Conservation (phyloP, 2,329 filamentous ascomycete species). For the Fusarium musae region DNA sequence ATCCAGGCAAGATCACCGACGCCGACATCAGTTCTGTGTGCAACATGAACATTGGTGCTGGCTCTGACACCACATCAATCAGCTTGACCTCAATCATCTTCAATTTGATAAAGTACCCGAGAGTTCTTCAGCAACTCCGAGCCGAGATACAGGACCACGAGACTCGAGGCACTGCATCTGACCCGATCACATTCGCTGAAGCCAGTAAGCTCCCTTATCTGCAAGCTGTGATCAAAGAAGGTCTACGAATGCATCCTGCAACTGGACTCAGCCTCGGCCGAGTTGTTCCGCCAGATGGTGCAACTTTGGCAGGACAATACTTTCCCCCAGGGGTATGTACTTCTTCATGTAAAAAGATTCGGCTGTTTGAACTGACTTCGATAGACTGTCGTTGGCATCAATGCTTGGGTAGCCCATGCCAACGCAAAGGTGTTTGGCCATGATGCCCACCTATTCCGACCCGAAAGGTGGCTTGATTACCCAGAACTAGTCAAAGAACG, state of each 20-base stretch:
- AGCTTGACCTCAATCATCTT: background rate
- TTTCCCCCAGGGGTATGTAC: background rate
- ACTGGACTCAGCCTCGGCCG: background rate
- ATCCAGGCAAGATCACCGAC: background rate
- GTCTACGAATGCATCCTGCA: background rate
- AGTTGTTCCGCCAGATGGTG: background rate
- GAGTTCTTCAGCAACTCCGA: background rate
- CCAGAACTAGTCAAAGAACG: background rate
- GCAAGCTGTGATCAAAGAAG: background rate
- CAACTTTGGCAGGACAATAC: background rate
- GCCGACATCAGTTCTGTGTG: background rate
- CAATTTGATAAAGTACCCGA: background rate
- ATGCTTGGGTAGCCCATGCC: background rate
- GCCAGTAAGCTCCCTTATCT: background rate
- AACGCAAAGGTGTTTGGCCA: background rate
- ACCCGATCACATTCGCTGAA: background rate
- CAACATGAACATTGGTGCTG: background rate
- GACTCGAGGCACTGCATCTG: background rate
- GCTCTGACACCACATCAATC: background rate
- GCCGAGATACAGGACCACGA: fast-evolving
- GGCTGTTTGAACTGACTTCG: background rate
- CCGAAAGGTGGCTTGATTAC: background rate
- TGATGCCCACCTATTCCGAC: background rate
- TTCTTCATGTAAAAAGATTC: too few species aligned
- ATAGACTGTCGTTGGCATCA: background rate